These are phyloP conservation scores for Dothistroma pini DNA, from an alignment of 2,329 filamentous ascomycete species.

Conservation along the genomic window DNA sequence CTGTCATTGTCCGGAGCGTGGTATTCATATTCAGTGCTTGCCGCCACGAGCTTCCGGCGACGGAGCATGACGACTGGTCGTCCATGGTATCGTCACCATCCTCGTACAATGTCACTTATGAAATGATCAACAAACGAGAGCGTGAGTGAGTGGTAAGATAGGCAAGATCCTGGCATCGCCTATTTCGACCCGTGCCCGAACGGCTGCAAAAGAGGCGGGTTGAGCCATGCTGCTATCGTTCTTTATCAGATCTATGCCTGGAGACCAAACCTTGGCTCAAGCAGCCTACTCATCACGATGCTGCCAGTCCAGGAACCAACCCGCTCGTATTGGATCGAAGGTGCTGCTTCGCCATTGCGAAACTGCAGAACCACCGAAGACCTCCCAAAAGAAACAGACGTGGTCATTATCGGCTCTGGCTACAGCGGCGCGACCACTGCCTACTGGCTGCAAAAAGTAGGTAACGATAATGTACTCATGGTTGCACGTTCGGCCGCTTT, in stretches of 20 bases:
- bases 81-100: too few species aligned
- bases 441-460: constrained; percentile 32
- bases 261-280: neutral
- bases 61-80: too few species aligned
- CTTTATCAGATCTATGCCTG: neutral
- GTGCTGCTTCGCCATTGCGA: constrained; percentile 22
- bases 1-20: neutral
- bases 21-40: too few species aligned
- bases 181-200: neutral
- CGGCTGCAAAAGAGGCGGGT: neutral
- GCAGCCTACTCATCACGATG: constrained; percentile 10
- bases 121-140: neutral
- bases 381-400: constrained; percentile 39
- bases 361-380: constrained; percentile 19
- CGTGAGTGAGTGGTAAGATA: neutral
- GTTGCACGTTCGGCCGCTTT: neutral
- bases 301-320: constrained; percentile 20
- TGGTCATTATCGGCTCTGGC: constrained; percentile 52
- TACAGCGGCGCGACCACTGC: constrained; percentile 38
- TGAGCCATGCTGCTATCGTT: too few species aligned
- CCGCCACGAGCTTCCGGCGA: too few species aligned
- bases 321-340: constrained; percentile 29
- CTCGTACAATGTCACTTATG: too few species aligned
- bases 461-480: neutral
- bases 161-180: neutral